Conservation (phyloP, 2,329 filamentous ascomycete genomes). For the Colletotrichum horii region DNA sequence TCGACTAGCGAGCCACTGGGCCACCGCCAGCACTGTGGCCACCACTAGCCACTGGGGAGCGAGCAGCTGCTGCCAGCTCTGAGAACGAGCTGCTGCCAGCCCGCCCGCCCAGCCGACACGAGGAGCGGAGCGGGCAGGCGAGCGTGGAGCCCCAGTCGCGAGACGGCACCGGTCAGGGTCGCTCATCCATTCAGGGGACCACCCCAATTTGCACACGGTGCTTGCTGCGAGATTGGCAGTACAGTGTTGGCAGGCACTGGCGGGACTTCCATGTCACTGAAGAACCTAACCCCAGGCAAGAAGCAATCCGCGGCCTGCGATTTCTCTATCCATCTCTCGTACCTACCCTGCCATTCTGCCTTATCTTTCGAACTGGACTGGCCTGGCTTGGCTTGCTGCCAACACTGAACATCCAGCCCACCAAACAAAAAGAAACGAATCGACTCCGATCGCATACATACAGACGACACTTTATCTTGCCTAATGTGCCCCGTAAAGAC, state of each 20-base stretch:
- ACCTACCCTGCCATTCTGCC: background rate
- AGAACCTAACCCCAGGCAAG: background rate
- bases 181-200: slow-evolving; percentile 11
- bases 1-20: background rate
- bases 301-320: background rate
- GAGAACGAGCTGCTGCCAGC: background rate
- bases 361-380: background rate
- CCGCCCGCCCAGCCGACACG: background rate
- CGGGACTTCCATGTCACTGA: background rate
- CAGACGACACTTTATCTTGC: background rate
- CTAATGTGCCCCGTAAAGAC: background rate
- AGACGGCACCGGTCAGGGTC: slow-evolving; percentile 2
- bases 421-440: background rate
- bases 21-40: background rate
- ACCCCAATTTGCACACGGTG: slow-evolving; percentile 9
- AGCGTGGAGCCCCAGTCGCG: background rate
- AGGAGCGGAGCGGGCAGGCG: background rate
- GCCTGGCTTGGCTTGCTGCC: background rate
- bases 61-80: background rate
- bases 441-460: background rate
- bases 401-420: background rate
- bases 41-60: background rate
- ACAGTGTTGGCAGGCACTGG: slow-evolving; percentile 9
- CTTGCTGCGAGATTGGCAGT: background rate
- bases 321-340: background rate